These are phyloP conservation scores for Zymoseptoria ardabiliae DNA, from an alignment of 2,329 filamentous ascomycete species.

Conservation along the genomic window DNA sequence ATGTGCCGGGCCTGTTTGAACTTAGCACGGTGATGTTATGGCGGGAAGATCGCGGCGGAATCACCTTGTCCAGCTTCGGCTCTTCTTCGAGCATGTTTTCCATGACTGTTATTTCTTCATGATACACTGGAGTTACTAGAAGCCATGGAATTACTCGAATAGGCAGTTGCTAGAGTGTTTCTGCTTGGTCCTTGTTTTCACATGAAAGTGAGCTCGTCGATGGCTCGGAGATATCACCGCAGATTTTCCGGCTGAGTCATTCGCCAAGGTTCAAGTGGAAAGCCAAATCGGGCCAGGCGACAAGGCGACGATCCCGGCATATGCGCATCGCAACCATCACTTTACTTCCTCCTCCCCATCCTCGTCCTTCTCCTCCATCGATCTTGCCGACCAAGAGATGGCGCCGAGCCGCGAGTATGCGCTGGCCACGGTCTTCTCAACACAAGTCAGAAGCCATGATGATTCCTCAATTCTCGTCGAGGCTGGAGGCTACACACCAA, in stretches of 20 bases:
- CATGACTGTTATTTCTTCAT: slow-evolving; percentile 1
- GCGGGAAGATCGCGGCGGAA: neutral
- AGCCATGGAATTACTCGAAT: neutral
- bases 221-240: neutral
- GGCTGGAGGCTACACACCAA: slow-evolving; percentile 26
- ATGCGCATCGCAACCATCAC: neutral
- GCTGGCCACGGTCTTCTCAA: slow-evolving; percentile 20
- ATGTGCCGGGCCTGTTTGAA: slow-evolving; percentile 49
- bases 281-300: neutral
- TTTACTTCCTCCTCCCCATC: neutral
- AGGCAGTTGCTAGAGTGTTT: neutral
- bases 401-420: slow-evolving; percentile 15
- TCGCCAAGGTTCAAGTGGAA: neutral
- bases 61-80: slow-evolving; percentile 12
- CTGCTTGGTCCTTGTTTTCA: neutral
- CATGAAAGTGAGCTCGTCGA: neutral
- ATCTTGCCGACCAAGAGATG: slow-evolving; percentile 2
- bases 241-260: neutral
- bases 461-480: slow-evolving; percentile 24
- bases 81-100: slow-evolving; percentile 4
- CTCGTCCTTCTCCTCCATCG: neutral
- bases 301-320: neutral
- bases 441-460: slow-evolving; percentile 22
- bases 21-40: neutral
- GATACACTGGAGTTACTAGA: neutral